A percentile compares a stretch with the other conserved stretches of the same genome.
Evolutionary conservation across 257 asterid species (phyloP).

Genomic region (Fraxinus quadrangulata): DNA sequence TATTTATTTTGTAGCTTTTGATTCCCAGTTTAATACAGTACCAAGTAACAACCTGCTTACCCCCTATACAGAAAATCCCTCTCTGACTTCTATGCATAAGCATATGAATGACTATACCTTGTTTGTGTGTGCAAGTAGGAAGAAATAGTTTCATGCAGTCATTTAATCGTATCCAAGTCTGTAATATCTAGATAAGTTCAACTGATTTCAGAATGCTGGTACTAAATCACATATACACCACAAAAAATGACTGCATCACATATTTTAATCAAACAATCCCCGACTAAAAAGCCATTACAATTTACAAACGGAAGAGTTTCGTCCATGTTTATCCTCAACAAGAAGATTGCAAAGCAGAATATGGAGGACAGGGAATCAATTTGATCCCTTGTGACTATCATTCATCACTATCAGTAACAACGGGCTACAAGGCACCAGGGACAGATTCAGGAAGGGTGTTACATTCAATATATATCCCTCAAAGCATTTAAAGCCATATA

Average conservation of each 20-base stretch:
- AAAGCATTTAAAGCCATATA: not conserved
- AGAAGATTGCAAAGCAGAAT: not conserved
- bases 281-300: not conserved
- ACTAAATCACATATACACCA: not conserved
- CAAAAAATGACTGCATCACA: not conserved
- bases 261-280: not conserved
- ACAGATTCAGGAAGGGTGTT: not conserved
- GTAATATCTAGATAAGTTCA: constrained; percentile 4
- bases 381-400: not conserved
- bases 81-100: not conserved
- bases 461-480: not conserved
- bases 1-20: constrained; percentile 36
- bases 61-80: not conserved
- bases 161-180: constrained; percentile 17
- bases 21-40: constrained; percentile 32
- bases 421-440: not conserved
- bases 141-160: not conserved
- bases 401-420: not conserved
- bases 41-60: constrained; percentile 13
- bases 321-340: not conserved
- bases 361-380: not conserved
- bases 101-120: constrained; percentile 23
- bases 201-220: not conserved
- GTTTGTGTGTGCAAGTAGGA: not conserved
- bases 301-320: not conserved